Percentiles rank a stretch among this genome's conserved stretches.
phyloP scores from a whole-genome alignment of 1,284 basidiomycete genomes.

The Porogramme epimiltina region DNA sequence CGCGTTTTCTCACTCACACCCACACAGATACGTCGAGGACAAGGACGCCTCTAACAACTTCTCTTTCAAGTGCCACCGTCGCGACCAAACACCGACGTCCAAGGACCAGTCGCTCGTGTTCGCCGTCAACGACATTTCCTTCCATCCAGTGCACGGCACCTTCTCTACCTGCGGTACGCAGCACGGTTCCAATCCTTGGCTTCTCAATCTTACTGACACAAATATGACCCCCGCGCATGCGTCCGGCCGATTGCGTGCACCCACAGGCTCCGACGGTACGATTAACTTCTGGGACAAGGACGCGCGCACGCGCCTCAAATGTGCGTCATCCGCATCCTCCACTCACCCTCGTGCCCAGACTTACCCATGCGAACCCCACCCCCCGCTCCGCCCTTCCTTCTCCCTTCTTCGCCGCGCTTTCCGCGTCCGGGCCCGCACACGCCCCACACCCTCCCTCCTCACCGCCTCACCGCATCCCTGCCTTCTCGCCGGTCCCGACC shows the following conservation, averaged over 20 bases:
- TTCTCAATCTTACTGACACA: constrained; percentile 18
- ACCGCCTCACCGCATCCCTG: not conserved
- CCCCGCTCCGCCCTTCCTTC: not conserved
- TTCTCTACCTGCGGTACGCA: constrained; percentile 88
- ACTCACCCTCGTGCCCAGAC: not conserved
- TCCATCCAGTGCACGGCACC: constrained; percentile 92
- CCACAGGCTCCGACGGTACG: constrained; percentile 72
- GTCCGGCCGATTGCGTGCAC: too few species aligned
- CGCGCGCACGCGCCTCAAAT: constrained; percentile 85
- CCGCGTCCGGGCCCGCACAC: too few species aligned
- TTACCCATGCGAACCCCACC: too few species aligned
- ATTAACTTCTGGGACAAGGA: constrained; percentile 93
- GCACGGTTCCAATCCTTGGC: constrained; percentile 24
- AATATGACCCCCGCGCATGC: not conserved
- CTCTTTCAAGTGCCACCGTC: constrained; percentile 95
- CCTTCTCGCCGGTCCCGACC: too few species aligned
- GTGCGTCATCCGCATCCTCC: constrained; percentile 44
- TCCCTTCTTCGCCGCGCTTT: not conserved
- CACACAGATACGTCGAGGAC: constrained; percentile 75
- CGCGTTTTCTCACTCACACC: not conserved
- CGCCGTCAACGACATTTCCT: constrained; percentile 90
- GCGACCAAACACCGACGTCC: constrained; percentile 61
- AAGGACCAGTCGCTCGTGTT: constrained; percentile 85
- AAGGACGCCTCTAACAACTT: constrained; percentile 84
- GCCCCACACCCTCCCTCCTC: constrained; percentile 6